Base-by-base conservation (phyloP, 345 rosid genomes). In the Salix exigua region DNA sequence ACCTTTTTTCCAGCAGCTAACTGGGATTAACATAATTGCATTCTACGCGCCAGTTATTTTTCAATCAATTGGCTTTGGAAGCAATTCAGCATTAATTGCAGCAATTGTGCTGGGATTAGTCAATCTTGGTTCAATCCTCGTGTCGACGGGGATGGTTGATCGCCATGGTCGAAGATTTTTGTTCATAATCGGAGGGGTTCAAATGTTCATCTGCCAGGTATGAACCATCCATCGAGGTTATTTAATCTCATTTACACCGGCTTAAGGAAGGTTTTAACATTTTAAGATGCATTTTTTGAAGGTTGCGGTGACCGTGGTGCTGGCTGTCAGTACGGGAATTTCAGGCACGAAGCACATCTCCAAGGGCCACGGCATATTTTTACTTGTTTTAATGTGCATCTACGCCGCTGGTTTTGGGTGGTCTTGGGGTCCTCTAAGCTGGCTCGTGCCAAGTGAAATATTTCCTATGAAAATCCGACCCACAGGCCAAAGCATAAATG, bases 31-130 rank as follows among this genome's bases (percentile, higher is more conserved):
- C 76, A 79, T 92, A 25, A 87, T 91, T 61, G 97, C 94, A 25
- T 94, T 94, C 72, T 94, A 89, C 19, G 98, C 97, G 0, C 97
- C 98, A 5, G 87, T 87, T 35, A 79, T 91, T 5, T 92, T 92
- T 80, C 89, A 89, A 61, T 86, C 98, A 7, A 88, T 92, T 19
- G 97, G 97, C 6, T 89, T 92, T 50, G 95, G 97, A 55, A 89
- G 71, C 16, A 85, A 88, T 66, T 83, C 94, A 13, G 89, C 97
- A 55, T 82, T 94, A 33, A 81, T 90, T 14, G 91, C 90, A 0
- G 82, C 97, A 0, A 79, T 92, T 8, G 87, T 94, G 42, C 83
- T 92, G 1, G 98, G 97, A 6, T 4, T 87, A 50, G 97, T 94
- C 76, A 92, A 88, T 75, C 89, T 94, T 73, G 80, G 79, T 48